These are phyloP conservation scores for Aureobasidium vineae DNA, from an alignment of 2,329 filamentous ascomycete species.

Conservation along the genomic window DNA sequence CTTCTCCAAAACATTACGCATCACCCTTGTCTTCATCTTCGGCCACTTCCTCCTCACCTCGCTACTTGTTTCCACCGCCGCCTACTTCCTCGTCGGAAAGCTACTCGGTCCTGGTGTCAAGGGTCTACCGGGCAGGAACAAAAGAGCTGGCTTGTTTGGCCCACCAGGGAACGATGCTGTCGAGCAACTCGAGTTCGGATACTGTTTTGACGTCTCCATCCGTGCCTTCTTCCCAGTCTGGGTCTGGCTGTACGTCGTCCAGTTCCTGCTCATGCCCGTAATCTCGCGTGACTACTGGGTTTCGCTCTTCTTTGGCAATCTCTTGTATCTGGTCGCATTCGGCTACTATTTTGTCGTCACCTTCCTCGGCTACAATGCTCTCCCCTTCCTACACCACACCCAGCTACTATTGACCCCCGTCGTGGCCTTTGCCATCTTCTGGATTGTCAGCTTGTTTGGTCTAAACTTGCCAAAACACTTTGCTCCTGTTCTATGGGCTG, in stretches of 20 bases:
- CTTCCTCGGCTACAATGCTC: slow-evolving; percentile 67
- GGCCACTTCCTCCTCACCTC: slow-evolving; percentile 62
- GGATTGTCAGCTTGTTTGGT: slow-evolving; percentile 54
- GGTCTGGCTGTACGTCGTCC: slow-evolving; percentile 64
- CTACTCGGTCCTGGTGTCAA: slow-evolving; percentile 59
- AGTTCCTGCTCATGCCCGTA: slow-evolving; percentile 65
- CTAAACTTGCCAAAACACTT: slow-evolving; percentile 53
- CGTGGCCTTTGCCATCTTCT: slow-evolving; percentile 58
- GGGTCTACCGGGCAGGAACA: slow-evolving; percentile 51
- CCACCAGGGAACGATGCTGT: slow-evolving; percentile 50
- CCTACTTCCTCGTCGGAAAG: slow-evolving; percentile 63
- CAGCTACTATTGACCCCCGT: slow-evolving; percentile 64
- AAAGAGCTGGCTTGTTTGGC: slow-evolving; percentile 58
- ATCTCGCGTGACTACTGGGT: slow-evolving; percentile 56
- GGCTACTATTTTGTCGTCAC: slow-evolving; percentile 67
- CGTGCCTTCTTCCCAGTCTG: slow-evolving; percentile 67
- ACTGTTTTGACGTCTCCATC: slow-evolving; percentile 69
- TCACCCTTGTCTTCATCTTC: slow-evolving; percentile 51
- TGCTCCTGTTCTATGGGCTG: slow-evolving; percentile 52
- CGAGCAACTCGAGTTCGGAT: slow-evolving; percentile 66
- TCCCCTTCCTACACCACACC: slow-evolving; percentile 66
- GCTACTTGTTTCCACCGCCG: slow-evolving; percentile 59
- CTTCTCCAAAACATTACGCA: slow-evolving; percentile 45
- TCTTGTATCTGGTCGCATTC: slow-evolving; percentile 63
- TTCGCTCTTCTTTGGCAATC: slow-evolving; percentile 62